These are phyloP conservation scores for Apiospora sp. DNA, from an alignment of 2,329 filamentous ascomycete species.

Conservation along the genomic window DNA sequence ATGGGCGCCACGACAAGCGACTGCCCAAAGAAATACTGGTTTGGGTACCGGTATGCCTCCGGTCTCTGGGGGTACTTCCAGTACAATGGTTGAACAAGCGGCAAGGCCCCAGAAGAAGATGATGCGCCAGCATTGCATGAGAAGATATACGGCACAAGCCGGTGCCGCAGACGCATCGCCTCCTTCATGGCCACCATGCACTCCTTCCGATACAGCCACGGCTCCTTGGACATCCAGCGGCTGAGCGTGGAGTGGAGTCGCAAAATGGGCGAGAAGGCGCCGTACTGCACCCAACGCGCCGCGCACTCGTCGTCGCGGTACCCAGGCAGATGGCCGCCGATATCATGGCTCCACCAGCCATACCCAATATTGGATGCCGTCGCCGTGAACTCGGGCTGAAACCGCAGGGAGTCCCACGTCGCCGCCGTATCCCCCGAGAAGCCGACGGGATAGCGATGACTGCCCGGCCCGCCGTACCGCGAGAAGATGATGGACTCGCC, in stretches of 20 bases:
- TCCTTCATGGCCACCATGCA: background rate
- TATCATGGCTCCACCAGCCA: conserved; percentile 5
- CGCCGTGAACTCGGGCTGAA: background rate
- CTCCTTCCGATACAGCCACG: background rate
- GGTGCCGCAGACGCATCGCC: background rate
- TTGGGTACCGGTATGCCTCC: background rate
- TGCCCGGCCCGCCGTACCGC: background rate
- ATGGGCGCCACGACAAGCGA: background rate
- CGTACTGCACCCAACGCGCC: background rate
- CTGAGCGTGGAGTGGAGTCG: background rate
- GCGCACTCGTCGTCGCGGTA: background rate
- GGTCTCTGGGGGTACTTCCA: background rate
- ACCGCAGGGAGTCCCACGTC: background rate
- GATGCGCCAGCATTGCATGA: background rate
- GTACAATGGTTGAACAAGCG: background rate
- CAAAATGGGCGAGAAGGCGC: background rate
- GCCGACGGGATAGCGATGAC: background rate
- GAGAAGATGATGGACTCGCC: conserved; percentile 12
- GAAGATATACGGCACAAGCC: background rate
- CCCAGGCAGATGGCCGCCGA: background rate
- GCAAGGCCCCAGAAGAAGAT: background rate
- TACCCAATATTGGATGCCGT: background rate
- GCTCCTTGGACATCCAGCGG: conserved; percentile 8
- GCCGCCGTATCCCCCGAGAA: background rate
- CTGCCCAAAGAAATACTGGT: conserved; percentile 2